These are phyloP conservation scores for Cerioporus squamosus DNA, from an alignment of 1,284 basidiomycete species.

Conservation along the genomic window DNA sequence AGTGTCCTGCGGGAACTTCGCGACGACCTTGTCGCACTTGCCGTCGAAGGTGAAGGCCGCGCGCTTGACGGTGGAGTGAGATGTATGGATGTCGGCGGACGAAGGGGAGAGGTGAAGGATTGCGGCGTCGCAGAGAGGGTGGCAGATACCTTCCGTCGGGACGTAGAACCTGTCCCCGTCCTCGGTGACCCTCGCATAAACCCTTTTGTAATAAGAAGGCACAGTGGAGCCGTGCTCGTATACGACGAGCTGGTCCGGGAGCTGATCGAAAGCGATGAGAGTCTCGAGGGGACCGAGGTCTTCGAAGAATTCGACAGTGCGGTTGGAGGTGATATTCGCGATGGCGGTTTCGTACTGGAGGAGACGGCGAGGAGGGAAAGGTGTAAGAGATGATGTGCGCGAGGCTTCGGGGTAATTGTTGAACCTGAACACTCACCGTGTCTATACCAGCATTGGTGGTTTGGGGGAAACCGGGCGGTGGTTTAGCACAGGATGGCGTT, in stretches of 20 bases:
- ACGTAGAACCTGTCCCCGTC: neutral
- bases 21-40: conserved; percentile 34
- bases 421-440: too few relatives aligned
- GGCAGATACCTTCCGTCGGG: neutral
- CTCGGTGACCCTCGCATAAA: conserved; percentile 20
- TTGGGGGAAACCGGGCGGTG: too few relatives aligned
- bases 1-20: conserved; percentile 31
- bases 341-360: too few relatives aligned
- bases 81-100: conserved; percentile 32
- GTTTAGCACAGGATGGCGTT: too few relatives aligned
- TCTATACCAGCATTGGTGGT: too few relatives aligned
- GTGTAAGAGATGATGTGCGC: too few relatives aligned
- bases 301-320: conserved; percentile 7
- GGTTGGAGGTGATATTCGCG: too few relatives aligned
- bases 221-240: conserved; percentile 23
- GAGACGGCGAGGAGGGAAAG: too few relatives aligned
- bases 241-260: conserved; percentile 37
- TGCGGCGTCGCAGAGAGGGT: conserved; percentile 6
- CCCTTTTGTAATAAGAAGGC: conserved; percentile 29
- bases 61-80: conserved; percentile 38
- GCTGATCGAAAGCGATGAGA: conserved; percentile 28
- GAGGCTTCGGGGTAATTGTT: too few relatives aligned
- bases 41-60: conserved; percentile 28
- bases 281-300: conserved; percentile 30
- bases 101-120: conserved; percentile 33